These are phyloP conservation scores for Aspergillus homomorphus DNA, from an alignment of 495 filamentous ascomycete genomes.

Conservation along the genomic window DNA sequence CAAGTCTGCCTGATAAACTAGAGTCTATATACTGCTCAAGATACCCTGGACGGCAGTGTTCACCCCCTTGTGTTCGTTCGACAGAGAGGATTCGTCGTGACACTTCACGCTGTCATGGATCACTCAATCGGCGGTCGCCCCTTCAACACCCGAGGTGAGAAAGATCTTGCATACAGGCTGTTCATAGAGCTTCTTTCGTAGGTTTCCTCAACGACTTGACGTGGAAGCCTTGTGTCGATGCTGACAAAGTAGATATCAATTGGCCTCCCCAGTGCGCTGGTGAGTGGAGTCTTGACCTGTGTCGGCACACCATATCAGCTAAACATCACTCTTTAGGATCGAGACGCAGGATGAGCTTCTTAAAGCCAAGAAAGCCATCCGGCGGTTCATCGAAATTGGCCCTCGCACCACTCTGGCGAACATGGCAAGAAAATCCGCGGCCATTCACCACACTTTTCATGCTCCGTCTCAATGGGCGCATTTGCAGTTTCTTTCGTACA, in stretches of 20 bases:
- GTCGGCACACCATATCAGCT: background rate
- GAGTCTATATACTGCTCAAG: background rate
- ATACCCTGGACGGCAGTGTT: background rate
- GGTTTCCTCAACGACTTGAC: background rate
- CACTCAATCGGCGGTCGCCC: background rate
- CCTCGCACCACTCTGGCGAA: constrained; percentile 92
- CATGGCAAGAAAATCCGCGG: constrained; percentile 93
- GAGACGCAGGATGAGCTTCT: constrained; percentile 83
- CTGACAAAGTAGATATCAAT: constrained; percentile 63
- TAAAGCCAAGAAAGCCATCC: constrained; percentile 61
- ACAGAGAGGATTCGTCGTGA: background rate
- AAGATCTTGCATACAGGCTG: constrained; percentile 18
- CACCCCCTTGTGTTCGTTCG: background rate
- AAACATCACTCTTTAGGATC: constrained; percentile 50
- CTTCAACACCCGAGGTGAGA: background rate
- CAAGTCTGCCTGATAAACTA: background rate
- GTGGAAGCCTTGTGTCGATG: background rate
- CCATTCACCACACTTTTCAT: constrained; percentile 91
- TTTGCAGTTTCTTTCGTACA: constrained; percentile 17
- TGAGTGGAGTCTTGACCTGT: background rate
- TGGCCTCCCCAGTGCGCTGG: constrained; percentile 96
- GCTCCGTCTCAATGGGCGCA: constrained; percentile 26
- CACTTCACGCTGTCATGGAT: background rate
- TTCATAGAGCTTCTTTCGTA: constrained; percentile 28
- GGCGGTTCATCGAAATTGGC: constrained; percentile 96